Evolutionary conservation across 352 stramenopile species (phyloP).

Genomic region (Phytopythium helicoides): DNA sequence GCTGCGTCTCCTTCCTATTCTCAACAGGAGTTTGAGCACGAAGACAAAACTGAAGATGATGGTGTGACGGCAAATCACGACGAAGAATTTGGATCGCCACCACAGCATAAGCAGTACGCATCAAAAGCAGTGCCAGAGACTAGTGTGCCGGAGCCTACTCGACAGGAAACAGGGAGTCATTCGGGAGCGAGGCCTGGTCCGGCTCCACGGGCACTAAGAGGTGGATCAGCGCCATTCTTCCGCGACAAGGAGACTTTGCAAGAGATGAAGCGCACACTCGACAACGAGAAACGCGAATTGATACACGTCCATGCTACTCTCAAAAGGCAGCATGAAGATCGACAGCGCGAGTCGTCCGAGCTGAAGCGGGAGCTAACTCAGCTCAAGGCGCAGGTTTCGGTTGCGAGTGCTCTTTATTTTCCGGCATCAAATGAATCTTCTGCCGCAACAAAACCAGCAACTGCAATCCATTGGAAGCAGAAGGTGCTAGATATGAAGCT

Average conservation of each 20-base stretch:
- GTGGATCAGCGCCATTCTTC: slow-evolving; percentile 35
- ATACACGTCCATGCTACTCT: slow-evolving; percentile 27
- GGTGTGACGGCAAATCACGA: slow-evolving; percentile 6
- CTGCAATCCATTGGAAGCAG: slow-evolving; percentile 39
- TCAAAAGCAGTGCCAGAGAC: neutral
- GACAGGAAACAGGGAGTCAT: no score
- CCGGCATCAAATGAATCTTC: slow-evolving; percentile 5
- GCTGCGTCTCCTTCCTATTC: slow-evolving; percentile 13
- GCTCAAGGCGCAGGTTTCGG: slow-evolving; percentile 53
- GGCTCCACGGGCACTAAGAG: slow-evolving; percentile 16
- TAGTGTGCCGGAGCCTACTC: neutral
- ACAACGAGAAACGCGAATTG: slow-evolving; percentile 38
- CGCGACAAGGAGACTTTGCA: slow-evolving; percentile 48
- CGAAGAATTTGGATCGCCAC: neutral
- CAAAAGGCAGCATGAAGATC: slow-evolving; percentile 25
- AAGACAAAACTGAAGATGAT: slow-evolving; percentile 19
- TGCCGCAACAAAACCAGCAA: slow-evolving; percentile 13
- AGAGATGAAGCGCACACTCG: slow-evolving; percentile 34
- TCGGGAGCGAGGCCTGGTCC: neutral
- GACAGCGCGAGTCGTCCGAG: slow-evolving; percentile 23
- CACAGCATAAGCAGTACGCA: neutral
- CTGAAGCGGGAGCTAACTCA: slow-evolving; percentile 50
- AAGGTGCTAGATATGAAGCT: slow-evolving; percentile 42
- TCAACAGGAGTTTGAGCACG: slow-evolving; percentile 21
- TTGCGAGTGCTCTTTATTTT: slow-evolving; percentile 27